phyloP scores from a whole-genome alignment of 1,284 basidiomycete species.

The Heterobasidion annosum region DNA sequence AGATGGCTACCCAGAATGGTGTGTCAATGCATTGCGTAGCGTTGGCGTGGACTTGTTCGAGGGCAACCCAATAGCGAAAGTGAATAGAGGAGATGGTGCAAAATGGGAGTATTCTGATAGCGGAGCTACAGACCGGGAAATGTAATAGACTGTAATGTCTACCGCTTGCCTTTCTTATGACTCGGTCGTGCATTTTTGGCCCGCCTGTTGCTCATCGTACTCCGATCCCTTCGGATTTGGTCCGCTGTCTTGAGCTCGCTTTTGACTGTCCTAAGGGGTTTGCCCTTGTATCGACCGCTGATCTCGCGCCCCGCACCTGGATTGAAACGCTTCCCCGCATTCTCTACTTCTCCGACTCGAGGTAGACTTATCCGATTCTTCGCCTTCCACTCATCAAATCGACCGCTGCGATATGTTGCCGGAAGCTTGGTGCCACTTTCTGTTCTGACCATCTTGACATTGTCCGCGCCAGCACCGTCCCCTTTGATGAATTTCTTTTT shows the following conservation, averaged over 20 bases:
- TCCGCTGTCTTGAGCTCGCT: slow-evolving; percentile 78
- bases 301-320: slow-evolving; percentile 30
- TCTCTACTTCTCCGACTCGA: slow-evolving; percentile 74
- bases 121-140: too few relatives aligned
- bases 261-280: slow-evolving; percentile 53
- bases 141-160: not conserved
- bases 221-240: slow-evolving; percentile 74
- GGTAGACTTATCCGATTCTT: slow-evolving; percentile 69
- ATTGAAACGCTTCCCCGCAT: slow-evolving; percentile 22
- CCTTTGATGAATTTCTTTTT: slow-evolving; percentile 93
- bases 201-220: slow-evolving; percentile 48
- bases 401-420: slow-evolving; percentile 86
- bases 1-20: slow-evolving; percentile 73
- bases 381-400: slow-evolving; percentile 93
- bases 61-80: slow-evolving; percentile 29
- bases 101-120: slow-evolving; percentile 64
- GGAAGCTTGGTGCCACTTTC: slow-evolving; percentile 93
- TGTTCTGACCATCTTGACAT: slow-evolving; percentile 89
- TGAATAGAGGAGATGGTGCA: slow-evolving; percentile 53
- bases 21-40: slow-evolving; percentile 65
- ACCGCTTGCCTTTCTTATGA: slow-evolving; percentile 43
- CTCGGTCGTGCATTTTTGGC: slow-evolving; percentile 71
- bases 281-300: slow-evolving; percentile 44
- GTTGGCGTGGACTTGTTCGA: slow-evolving; percentile 71
- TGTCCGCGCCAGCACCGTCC: slow-evolving; percentile 81